Conservation (phyloP, 1,284 basidiomycete species). For the Termitomyces sp. region DNA sequence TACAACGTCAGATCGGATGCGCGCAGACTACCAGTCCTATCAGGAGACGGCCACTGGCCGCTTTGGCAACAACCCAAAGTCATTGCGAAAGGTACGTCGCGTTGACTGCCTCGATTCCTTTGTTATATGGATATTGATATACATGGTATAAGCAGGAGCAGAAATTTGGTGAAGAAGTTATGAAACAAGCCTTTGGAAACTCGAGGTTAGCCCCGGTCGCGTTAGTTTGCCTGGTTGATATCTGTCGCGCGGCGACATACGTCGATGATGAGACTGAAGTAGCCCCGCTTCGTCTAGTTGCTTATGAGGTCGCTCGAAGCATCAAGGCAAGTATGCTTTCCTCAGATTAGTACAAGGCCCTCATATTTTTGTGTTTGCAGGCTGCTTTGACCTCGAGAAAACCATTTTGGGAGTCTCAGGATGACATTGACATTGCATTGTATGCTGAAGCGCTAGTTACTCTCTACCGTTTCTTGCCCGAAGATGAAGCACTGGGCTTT, state of each 20-base stretch:
- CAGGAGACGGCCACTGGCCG: conserved; percentile 28
- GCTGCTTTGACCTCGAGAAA: conserved; percentile 47
- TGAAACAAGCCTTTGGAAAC: conserved; percentile 44
- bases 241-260: conserved; percentile 76
- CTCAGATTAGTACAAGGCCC: background rate
- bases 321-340: conserved; percentile 53
- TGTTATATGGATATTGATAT: background rate
- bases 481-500: conserved; percentile 54
- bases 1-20: conserved; percentile 73
- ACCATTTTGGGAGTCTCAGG: conserved; percentile 66
- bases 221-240: conserved; percentile 74
- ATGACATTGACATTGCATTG: conserved; percentile 76
- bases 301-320: conserved; percentile 72
- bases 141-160: conserved; percentile 33
- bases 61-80: conserved; percentile 17
- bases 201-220: conserved; percentile 61
- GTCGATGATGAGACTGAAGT: conserved; percentile 63
- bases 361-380: conserved; percentile 25
- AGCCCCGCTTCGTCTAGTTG: conserved; percentile 63
- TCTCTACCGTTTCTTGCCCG: conserved; percentile 65
- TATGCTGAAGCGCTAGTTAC: conserved; percentile 72
- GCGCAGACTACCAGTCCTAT: conserved; percentile 54
- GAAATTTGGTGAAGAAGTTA: conserved; percentile 53
- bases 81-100: conserved; percentile 35
- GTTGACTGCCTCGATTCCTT: background rate